phyloP scores from a whole-genome alignment of 2,329 filamentous ascomycete species.

The Didymella keratinophila region DNA sequence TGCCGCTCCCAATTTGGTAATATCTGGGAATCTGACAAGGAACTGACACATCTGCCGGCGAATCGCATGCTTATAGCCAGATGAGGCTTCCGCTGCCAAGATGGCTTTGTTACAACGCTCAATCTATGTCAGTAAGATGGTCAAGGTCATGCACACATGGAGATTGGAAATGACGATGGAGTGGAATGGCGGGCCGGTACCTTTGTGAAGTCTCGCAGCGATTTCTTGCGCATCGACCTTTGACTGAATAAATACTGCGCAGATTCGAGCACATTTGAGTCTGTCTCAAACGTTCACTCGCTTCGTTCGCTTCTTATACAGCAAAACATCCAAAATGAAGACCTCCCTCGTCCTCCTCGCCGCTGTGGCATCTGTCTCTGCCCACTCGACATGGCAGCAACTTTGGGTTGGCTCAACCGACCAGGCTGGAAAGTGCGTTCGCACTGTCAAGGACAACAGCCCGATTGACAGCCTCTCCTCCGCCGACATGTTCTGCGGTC shows the following conservation, averaged over 20 bases:
- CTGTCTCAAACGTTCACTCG: slow-evolving; percentile 16
- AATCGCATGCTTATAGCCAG: slow-evolving; percentile 24
- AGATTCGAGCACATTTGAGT: slow-evolving; percentile 19
- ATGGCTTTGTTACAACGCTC: slow-evolving; percentile 23
- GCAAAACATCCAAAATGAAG: slow-evolving; percentile 40
- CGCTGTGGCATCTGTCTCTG: slow-evolving; percentile 44
- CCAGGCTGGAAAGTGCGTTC: slow-evolving; percentile 40
- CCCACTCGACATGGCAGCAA: slow-evolving; percentile 51
- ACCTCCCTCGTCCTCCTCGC: slow-evolving; percentile 43
- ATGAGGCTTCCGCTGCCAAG: slow-evolving; percentile 28
- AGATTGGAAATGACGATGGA: slow-evolving; percentile 18
- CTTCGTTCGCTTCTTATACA: slow-evolving; percentile 20
- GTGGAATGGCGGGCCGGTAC: slow-evolving; percentile 16
- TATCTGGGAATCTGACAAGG: slow-evolving; percentile 27
- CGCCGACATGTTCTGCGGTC: slow-evolving; percentile 49
- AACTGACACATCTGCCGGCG: slow-evolving; percentile 20
- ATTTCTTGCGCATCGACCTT: slow-evolving; percentile 1
- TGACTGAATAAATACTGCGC: slow-evolving; percentile 18
- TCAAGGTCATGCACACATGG: slow-evolving; percentile 11
- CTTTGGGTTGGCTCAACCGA: slow-evolving; percentile 49
- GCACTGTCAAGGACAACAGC: slow-evolving; percentile 48
- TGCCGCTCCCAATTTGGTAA: slow-evolving; percentile 30
- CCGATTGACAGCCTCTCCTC: slow-evolving; percentile 42
- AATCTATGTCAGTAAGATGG: slow-evolving; percentile 36
- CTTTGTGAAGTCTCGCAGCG: not conserved